Base-by-base conservation (phyloP, 805 yeast species). In the Wickerhamiella qilinensis region DNA sequence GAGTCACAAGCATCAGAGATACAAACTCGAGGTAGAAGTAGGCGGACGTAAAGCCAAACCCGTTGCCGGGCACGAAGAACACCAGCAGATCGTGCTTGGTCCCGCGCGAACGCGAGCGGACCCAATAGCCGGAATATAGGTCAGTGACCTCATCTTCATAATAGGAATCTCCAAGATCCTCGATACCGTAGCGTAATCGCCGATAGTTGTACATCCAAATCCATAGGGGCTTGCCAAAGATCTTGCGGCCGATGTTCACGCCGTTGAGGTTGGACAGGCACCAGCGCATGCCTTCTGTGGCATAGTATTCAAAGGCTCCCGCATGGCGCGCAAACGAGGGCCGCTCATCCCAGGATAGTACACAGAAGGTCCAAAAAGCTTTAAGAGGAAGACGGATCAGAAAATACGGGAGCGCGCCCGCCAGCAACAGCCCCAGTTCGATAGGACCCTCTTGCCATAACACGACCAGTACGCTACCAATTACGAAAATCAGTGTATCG, bases 1-100 rank as follows among this genome's bases (percentile, higher is more conserved):
- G 53, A 16, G 64, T 52, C 2, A 63, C 58, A 20, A 64, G 57
- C 33, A 68, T 45, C 3, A 66, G 53, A 32, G 61, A 54, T 29
- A 69, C 41, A 45, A 58, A 71, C 47, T 71, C 76, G 11, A 59
- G 39, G 42, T 68, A 69, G 41, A 64, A 58, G 44, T 61, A 61
- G 2, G 67, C 63, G 1, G 62, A 54, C n/a, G 59, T 46, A 29
- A 61, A 38, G 1, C 59, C 56, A 20, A 42, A 33, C 18, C 38
- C 20, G 20, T 41, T 41, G 12, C 73, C 72, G 7, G 69, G 73
- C 12, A 69, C 53, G 41, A 61, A 68, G 36, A 58, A 57, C 2
- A 71, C 37, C 2, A 67, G 51, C 3, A 70, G 34, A 46, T 71
- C 76, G 36, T 58, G 58, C 14, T 16, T 17, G 31, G 18, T 35